These are phyloP conservation scores for Verticillium nonalfalfae DNA, from an alignment of 2,329 filamentous ascomycete species.

Conservation along the genomic window DNA sequence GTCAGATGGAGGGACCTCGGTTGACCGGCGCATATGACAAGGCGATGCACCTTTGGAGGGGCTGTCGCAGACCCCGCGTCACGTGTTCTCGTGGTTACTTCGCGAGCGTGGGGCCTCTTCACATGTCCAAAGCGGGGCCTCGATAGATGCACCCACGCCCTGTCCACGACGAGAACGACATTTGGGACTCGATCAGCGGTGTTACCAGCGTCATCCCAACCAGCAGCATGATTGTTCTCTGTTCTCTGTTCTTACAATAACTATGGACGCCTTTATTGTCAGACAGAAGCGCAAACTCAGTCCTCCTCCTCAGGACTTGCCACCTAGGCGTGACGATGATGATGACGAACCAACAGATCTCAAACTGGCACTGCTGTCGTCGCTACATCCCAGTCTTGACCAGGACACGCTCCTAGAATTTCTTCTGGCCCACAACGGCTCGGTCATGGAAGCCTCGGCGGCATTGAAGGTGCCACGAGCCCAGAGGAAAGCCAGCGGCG, in stretches of 20 bases:
- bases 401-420: conserved; percentile 70
- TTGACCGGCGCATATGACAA: background rate
- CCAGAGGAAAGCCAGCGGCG: conserved; percentile 26
- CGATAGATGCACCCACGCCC: background rate
- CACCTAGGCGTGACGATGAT: conserved; percentile 23
- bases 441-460: conserved; percentile 58
- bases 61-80: background rate
- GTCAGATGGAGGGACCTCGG: background rate
- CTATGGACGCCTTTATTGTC: conserved; percentile 53
- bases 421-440: conserved; percentile 71
- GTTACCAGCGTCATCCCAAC: too few relatives aligned
- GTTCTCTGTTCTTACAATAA: too few relatives aligned
- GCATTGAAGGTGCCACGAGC: conserved; percentile 35
- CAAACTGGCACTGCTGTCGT: conserved; percentile 79
- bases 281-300: conserved; percentile 43
- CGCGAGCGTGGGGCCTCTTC: background rate
- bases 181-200: too few relatives aligned
- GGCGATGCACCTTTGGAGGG: background rate
- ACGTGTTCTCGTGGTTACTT: background rate
- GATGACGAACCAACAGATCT: conserved; percentile 80
- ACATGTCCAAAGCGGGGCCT: background rate
- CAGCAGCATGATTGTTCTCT: background rate
- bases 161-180: background rate
- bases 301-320: conserved; percentile 12
- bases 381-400: conserved; percentile 59